A percentile compares a stretch with the other conserved stretches of the same genome.
Conservation (phyloP, 2,329 filamentous ascomycete genomes). For the Aureobasidium uvarum region DNA sequence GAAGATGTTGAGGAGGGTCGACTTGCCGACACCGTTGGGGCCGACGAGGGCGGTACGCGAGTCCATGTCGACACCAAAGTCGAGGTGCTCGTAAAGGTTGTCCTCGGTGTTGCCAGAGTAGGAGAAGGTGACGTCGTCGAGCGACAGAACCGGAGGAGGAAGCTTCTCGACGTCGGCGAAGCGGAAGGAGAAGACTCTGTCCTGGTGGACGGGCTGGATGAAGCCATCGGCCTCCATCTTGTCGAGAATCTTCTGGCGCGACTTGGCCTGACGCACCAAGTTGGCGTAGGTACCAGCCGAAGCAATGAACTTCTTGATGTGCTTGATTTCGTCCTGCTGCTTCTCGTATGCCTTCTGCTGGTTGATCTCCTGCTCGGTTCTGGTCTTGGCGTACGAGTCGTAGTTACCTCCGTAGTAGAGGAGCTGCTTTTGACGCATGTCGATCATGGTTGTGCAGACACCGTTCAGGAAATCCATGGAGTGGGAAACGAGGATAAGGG, state of each 20-base stretch:
- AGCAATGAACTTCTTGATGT: slow-evolving; percentile 99
- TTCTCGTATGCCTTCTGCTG: slow-evolving; percentile 99
- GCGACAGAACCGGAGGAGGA: slow-evolving; percentile 92
- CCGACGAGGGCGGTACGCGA: slow-evolving; percentile 95
- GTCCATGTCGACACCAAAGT: slow-evolving; percentile 99
- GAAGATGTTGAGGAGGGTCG: slow-evolving; percentile 92
- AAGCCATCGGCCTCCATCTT: slow-evolving; percentile 99
- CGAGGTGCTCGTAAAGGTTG: slow-evolving; percentile 93
- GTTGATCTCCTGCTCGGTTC: slow-evolving; percentile 91
- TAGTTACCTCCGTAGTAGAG: slow-evolving; percentile 99
- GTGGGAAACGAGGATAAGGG: slow-evolving; percentile 93
- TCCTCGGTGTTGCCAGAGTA: slow-evolving; percentile 89
- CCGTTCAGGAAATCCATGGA: slow-evolving; percentile 99
- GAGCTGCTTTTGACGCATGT: slow-evolving; percentile 87
- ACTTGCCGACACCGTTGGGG: slow-evolving; percentile 99
- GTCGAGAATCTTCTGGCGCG: slow-evolving; percentile 98
- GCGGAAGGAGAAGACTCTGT: slow-evolving; percentile 93
- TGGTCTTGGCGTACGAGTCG: slow-evolving; percentile 93
- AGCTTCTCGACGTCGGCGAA: slow-evolving; percentile 99
- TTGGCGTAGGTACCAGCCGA: slow-evolving; percentile 99
- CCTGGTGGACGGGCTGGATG: slow-evolving; percentile 82
- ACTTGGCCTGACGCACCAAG: slow-evolving; percentile 98
- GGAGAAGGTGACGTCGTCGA: slow-evolving; percentile 96
- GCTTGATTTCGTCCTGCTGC: slow-evolving; percentile 97
- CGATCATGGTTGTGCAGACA: slow-evolving; percentile 97